Percentiles rank a stretch among this genome's conserved stretches.
Conservation (phyloP, 208 protist genomes). For the Trypanosomatidae sp. region DNA sequence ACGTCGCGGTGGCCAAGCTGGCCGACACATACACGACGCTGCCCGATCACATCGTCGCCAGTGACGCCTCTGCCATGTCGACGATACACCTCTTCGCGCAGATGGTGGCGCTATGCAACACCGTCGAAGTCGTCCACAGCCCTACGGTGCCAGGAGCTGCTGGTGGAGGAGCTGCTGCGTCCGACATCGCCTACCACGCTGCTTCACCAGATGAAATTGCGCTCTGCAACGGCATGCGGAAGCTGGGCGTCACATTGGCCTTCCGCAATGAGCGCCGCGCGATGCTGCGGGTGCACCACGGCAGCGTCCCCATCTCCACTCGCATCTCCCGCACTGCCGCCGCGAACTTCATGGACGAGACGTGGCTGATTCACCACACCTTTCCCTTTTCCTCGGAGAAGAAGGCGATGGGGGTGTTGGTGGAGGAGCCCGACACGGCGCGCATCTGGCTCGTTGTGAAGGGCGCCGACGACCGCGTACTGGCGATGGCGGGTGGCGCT, state of each 20-base stretch:
- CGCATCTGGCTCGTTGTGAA: slow-evolving; percentile 73
- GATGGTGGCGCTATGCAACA: slow-evolving; percentile 88
- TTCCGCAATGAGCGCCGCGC: slow-evolving; percentile 25
- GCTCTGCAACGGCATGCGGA: slow-evolving; percentile 73
- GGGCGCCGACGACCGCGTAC: slow-evolving; percentile 86
- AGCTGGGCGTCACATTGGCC: slow-evolving; percentile 56
- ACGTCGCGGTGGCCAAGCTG: slow-evolving; percentile 19
- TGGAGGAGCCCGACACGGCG: slow-evolving; percentile 40
- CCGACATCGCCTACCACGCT: slow-evolving; percentile 60
- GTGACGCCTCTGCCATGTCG: slow-evolving; percentile 1
- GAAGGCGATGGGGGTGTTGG: slow-evolving; percentile 88
- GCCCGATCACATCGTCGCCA: neutral
- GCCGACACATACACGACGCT: neutral
- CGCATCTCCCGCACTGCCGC: too few relatives aligned
- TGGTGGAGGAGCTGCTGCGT: too few relatives aligned
- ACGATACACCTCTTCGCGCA: slow-evolving; percentile 52
- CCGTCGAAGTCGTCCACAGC: slow-evolving; percentile 58
- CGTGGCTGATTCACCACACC: slow-evolving; percentile 73
- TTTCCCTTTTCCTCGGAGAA: slow-evolving; percentile 88
- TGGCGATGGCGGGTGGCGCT: too few relatives aligned
- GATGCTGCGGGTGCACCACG: slow-evolving; percentile 20
- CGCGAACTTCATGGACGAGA: too few relatives aligned
- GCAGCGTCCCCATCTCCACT: too few relatives aligned
- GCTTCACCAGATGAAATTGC: slow-evolving; percentile 95
- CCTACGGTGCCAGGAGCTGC: neutral